Percentiles rank a stretch among this genome's conserved stretches.
phyloP scores from a whole-genome alignment of 352 stramenopile genomes.

The Blastocystis sp. region DNA sequence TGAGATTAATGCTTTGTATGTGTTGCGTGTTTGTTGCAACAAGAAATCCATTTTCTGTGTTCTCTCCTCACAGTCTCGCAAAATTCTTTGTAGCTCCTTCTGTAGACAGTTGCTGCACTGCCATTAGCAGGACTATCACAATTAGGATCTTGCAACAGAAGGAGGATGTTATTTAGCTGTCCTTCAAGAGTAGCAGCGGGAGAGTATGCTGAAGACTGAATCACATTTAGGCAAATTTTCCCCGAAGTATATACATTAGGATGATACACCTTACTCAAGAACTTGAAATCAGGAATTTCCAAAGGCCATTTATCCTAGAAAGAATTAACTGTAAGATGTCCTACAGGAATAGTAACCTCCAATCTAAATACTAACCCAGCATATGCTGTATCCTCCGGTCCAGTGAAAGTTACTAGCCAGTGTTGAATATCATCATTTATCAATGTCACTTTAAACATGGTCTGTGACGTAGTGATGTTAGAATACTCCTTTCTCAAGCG shows the following conservation, averaged over 20 bases:
- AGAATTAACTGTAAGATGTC: neutral
- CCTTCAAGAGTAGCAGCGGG: neutral
- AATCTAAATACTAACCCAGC: neutral
- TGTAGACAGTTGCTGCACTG: neutral
- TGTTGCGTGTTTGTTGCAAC: neutral
- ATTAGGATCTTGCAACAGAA: slow-evolving; percentile 45
- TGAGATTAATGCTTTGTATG: slow-evolving; percentile 80
- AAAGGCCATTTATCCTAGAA: slow-evolving; percentile 10
- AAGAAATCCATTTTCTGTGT: neutral
- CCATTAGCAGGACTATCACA: slow-evolving; percentile 14
- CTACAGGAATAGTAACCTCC: neutral
- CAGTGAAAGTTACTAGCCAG: neutral
- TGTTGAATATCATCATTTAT: neutral
- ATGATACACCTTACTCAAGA: slow-evolving; percentile 7
- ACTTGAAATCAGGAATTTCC: neutral
- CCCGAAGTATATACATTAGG: slow-evolving; percentile 30
- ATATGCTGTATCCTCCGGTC: slow-evolving; percentile 1
- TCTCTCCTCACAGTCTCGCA: neutral
- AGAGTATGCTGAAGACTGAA: neutral
- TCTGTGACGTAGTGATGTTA: neutral
- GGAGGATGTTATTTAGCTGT: neutral
- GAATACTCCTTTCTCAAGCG: neutral
- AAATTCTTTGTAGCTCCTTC: neutral
- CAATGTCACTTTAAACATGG: neutral
- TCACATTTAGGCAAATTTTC: slow-evolving; percentile 31